Conservation (phyloP, 257 asterid genomes). For the Nicotiana paniculata region DNA sequence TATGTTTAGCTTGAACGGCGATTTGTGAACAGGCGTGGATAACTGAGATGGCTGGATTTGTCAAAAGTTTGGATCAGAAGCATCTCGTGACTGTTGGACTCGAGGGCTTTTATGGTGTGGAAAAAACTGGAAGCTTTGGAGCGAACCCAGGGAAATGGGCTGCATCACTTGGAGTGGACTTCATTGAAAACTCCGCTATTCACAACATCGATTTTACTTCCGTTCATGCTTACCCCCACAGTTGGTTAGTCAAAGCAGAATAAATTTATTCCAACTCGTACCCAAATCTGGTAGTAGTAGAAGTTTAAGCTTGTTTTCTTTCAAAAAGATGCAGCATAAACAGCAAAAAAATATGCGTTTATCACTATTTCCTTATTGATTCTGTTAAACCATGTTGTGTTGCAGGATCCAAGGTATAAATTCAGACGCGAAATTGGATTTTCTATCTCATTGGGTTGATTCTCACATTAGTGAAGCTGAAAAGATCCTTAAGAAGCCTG, state of each 20-base stretch:
- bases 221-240: slow-evolving; percentile 56
- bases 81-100: slow-evolving; percentile 51
- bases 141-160: slow-evolving; percentile 61
- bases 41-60: slow-evolving; percentile 45
- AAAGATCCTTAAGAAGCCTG: slow-evolving; percentile 25
- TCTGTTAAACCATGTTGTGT: not conserved
- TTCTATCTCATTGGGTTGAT: slow-evolving; percentile 26
- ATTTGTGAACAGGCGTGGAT: slow-evolving; percentile 39
- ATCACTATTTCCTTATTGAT: not conserved
- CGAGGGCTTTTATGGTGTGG: slow-evolving; percentile 45
- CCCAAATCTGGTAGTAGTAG: not conserved
- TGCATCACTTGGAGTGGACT: slow-evolving; percentile 50
- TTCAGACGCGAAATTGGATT: slow-evolving; percentile 13
- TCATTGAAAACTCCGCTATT: slow-evolving; percentile 38
- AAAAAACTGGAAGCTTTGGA: slow-evolving; percentile 23
- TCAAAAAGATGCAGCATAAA: not conserved
- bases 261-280: not conserved
- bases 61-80: slow-evolving; percentile 42
- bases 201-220: slow-evolving; percentile 56
- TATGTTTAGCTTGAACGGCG: not conserved
- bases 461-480: slow-evolving; percentile 32
- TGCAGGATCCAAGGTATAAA: not conserved
- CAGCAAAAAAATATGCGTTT: not conserved
- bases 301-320: not conserved
- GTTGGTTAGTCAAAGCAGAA: slow-evolving; percentile 34